Evolutionary conservation across 768 basidiomycete genomes (phyloP), one percentile per base, ranked within the genome.

Genomic region (Trametes cubensis): DNA sequence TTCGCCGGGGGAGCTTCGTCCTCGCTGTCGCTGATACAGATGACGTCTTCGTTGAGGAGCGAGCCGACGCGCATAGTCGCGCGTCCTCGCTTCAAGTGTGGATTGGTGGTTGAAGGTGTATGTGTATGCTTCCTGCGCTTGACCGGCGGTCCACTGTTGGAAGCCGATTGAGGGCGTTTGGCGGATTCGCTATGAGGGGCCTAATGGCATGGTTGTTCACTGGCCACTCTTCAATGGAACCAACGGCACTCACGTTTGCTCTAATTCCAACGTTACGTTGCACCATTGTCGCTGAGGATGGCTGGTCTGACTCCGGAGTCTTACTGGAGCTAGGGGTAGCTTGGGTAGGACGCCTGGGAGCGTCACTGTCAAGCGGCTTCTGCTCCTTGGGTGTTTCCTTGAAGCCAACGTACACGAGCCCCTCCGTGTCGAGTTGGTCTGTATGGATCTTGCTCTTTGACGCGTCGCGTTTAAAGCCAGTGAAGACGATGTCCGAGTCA

Each of bases 21-120:
- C 8, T 56, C 55, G 28, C 55, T 56, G 30, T 51, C 58, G 41
- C 49, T 59, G 20, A 58, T 58, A 26, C 15, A 58, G 17, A 58
- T 59, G 34, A 51, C 49, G 1, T 59, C 49, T n/a, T n/a, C n/a
- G n/a, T n/a, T 1, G 48, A 28, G 4, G 23, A 28, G 30, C n/a
- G 49, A 59, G 15, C 20, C n/a, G 4, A 40, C 18, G 10, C 25
- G 39, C 42, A 59, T 59, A 3, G 28, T 42, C 3, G 26, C 40
- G 21, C 23, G 49, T 15, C 7, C 14, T 3, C 58, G 58, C 20
- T 59, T 59, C 11, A 59, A 20, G 1, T 45, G 42, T 8, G 58
- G 49, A 8, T 59, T 59, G 26, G 49, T 52, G 6, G 49, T 51
- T 4, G 58, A 7, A n/a, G 49, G 49, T 7, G 39, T 23, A 28